Base-by-base conservation (phyloP, 495 filamentous ascomycete genomes). In the Tuber umbilicatum region DNA sequence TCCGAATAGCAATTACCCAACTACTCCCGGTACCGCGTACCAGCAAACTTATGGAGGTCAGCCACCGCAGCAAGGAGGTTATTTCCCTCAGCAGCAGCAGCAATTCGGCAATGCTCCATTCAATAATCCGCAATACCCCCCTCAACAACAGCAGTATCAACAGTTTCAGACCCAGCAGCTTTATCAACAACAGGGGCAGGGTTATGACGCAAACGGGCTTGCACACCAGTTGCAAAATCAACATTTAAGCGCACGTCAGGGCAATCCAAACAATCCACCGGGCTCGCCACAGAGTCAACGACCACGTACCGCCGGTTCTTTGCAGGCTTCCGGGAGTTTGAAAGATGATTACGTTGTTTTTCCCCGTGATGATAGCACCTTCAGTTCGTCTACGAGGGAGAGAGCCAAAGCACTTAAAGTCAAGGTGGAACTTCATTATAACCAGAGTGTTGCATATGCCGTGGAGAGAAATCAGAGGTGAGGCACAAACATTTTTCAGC, bases 221-320 rank as follows among this genome's bases (percentile, higher is more conserved):
- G 93, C 93, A 77, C 93, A 97, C 81, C 95, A 99, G 83, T 94
- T 99, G 83, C 95, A 94, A 47, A 94, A 98, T 84, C 95, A 99
- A 86, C 97, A 98, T 83, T 88, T 98, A 12, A 92, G 91, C 70
- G 68, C 79, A 12, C 68, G 75, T 19, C 70, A 77, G 39, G 71
- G 76, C 87, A 89, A 70, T 88, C 87, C 69, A 86, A 85, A 72
- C 88, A 92, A 77, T 85, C 84, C 3, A 89, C 90, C 73, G 88
- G 92, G 71, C 92, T 92, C 79, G 86, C 85, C 79, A 70, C 82
- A 82, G n/a, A 88, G 92, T 68, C 90, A 91, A 80, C 89, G 94
- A 69, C 92, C 92, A 69, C 89, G 92, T 73, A 96, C 92, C 9
- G 91, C 91, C 68, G 92, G 91, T 67, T 88, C 89, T 45, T 83